Evolutionary conservation across 345 rosid species (phyloP).

Genomic region (Adansonia digitata): DNA sequence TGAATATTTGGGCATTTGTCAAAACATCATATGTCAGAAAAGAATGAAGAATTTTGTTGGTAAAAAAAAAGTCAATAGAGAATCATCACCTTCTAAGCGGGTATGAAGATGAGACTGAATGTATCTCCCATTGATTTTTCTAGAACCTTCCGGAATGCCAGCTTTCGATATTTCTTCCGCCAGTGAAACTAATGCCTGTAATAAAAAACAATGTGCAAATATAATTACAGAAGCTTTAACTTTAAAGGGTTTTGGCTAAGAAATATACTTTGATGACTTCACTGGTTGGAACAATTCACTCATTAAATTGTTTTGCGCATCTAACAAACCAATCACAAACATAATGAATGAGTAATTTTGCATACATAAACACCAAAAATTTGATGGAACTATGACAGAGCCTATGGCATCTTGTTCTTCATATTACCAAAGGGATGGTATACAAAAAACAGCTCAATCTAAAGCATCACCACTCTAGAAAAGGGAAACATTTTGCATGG

Average conservation of each 20-base stretch:
- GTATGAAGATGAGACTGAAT: constrained; percentile 75
- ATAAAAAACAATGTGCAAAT: background rate
- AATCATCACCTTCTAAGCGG: constrained; percentile 57
- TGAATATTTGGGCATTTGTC: background rate
- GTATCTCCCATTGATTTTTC: constrained; percentile 84
- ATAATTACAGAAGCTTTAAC: background rate
- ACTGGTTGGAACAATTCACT: background rate
- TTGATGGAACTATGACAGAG: background rate
- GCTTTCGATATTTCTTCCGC: constrained; percentile 72
- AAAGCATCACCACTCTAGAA: background rate
- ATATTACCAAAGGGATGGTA: background rate
- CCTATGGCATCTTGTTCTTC: background rate
- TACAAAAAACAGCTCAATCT: background rate
- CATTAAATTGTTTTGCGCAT: background rate
- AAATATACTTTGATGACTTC: background rate
- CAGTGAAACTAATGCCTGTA: constrained; percentile 55
- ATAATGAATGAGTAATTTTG: background rate
- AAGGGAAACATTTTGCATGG: background rate
- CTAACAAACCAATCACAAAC: background rate
- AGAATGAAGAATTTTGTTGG: background rate
- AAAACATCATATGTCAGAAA: background rate
- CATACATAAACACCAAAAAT: background rate
- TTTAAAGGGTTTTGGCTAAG: background rate
- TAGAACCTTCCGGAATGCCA: constrained; percentile 62
- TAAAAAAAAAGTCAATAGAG: background rate